These are phyloP conservation scores for Colletotrichum sp. DNA, from an alignment of 2,329 filamentous ascomycete species.

Conservation along the genomic window DNA sequence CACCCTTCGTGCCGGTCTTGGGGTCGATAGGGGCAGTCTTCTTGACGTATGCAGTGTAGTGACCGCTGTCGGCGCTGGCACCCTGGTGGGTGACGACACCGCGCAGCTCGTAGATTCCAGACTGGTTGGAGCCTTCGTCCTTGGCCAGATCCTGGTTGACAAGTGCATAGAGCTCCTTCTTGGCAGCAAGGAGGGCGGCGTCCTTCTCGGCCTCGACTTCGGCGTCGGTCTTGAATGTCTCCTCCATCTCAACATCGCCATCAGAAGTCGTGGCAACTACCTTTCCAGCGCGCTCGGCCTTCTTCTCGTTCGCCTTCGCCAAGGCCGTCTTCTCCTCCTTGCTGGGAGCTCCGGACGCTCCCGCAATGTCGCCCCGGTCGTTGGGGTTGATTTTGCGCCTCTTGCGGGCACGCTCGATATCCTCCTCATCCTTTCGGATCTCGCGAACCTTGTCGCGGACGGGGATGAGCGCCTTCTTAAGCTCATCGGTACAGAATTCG, in stretches of 20 bases:
- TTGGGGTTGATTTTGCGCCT: conserved; percentile 75
- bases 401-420: conserved; percentile 90
- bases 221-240: conserved; percentile 89
- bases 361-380: conserved; percentile 48
- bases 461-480: conserved; percentile 82
- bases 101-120: conserved; percentile 91
- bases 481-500: conserved; percentile 93
- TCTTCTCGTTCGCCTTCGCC: conserved; percentile 46
- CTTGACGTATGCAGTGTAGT: conserved; percentile 98
- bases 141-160: conserved; percentile 76
- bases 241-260: conserved; percentile 74
- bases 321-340: conserved; percentile 56
- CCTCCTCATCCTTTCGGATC: conserved; percentile 91
- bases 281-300: conserved; percentile 40
- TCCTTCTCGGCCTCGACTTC: conserved; percentile 88
- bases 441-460: conserved; percentile 97
- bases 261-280: conserved; percentile 48
- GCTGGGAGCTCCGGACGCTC: conserved; percentile 45
- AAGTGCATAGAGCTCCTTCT: conserved; percentile 84
- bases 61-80: conserved; percentile 93
- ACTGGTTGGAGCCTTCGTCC: conserved; percentile 88
- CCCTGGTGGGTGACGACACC: conserved; percentile 97
- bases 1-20: conserved; percentile 75
- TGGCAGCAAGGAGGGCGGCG: conserved; percentile 75
- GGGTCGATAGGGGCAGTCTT: conserved; percentile 78